phyloP scores from a whole-genome alignment of 2,329 filamentous ascomycete species.

The Coniochaeta hoffmannii region DNA sequence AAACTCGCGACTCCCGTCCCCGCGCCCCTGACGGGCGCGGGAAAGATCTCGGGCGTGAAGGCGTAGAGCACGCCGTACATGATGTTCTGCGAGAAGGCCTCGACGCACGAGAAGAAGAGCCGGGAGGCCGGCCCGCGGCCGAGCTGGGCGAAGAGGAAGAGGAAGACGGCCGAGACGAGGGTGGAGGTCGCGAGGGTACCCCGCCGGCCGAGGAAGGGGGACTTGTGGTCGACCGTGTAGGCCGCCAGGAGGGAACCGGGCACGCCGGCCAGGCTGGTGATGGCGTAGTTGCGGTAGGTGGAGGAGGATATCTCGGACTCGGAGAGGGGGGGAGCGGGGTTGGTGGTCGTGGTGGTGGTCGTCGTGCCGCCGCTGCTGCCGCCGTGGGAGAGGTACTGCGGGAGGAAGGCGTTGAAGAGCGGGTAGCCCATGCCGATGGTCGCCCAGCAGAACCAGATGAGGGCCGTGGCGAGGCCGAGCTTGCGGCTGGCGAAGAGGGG shows the following conservation, averaged over 20 bases:
- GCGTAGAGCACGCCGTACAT: slow-evolving; percentile 73
- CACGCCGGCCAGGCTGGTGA: slow-evolving; percentile 69
- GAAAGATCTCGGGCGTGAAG: slow-evolving; percentile 72
- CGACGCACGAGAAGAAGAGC: slow-evolving; percentile 58
- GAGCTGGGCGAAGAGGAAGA: slow-evolving; percentile 59
- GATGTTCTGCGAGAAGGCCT: slow-evolving; percentile 67
- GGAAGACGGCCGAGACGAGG: slow-evolving; percentile 57
- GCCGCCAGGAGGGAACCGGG: slow-evolving; percentile 71
- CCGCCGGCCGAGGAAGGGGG: slow-evolving; percentile 58
- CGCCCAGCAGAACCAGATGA: slow-evolving; percentile 75
- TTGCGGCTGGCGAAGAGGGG: slow-evolving; percentile 55
- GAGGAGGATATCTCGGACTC: slow-evolving; percentile 30
- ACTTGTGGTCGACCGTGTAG: slow-evolving; percentile 60
- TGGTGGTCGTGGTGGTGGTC: slow-evolving; percentile 20
- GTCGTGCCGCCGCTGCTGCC: slow-evolving; percentile 14
- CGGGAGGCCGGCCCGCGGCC: slow-evolving; percentile 49
- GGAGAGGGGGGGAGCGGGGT: slow-evolving; percentile 24
- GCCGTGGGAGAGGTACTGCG: slow-evolving; percentile 68
- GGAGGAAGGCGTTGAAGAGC: slow-evolving; percentile 85
- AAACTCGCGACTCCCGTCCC: slow-evolving; percentile 67
- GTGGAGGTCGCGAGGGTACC: slow-evolving; percentile 65
- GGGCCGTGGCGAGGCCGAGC: slow-evolving; percentile 40
- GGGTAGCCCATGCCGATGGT: slow-evolving; percentile 82
- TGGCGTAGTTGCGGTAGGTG: slow-evolving; percentile 75
- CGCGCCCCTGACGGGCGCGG: slow-evolving; percentile 62